phyloP scores from a whole-genome alignment of 352 stramenopile genomes.

The Phytophthora constricta region DNA sequence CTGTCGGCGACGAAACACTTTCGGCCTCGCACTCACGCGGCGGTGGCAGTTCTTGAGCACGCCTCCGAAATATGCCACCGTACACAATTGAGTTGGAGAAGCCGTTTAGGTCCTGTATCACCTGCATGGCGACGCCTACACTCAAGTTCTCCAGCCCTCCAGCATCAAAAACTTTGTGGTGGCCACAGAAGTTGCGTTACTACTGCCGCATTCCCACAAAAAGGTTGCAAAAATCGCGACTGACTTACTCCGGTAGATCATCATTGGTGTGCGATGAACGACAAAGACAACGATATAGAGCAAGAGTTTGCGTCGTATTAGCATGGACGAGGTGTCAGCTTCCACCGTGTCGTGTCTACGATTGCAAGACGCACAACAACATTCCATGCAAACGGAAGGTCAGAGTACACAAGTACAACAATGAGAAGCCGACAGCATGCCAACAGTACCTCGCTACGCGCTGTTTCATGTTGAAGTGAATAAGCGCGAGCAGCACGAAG shows the following conservation, averaged over 20 bases:
- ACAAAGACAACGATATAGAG: slow-evolving; percentile 81
- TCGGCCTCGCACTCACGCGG: slow-evolving; percentile 43
- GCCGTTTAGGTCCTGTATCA: slow-evolving; percentile 71
- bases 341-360: slow-evolving; percentile 68
- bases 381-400: background rate
- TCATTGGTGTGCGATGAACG: slow-evolving; percentile 68
- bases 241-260: slow-evolving; percentile 71
- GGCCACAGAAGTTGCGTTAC: background rate
- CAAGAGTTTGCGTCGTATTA: slow-evolving; percentile 75
- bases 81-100: slow-evolving; percentile 82
- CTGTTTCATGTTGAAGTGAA: slow-evolving; percentile 73
- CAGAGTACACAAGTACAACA: background rate
- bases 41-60: slow-evolving; percentile 21
- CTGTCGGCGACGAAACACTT: slow-evolving; percentile 52
- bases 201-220: background rate
- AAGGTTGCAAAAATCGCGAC: background rate
- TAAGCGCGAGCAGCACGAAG: slow-evolving; percentile 64
- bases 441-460: slow-evolving; percentile 62
- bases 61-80: slow-evolving; percentile 59
- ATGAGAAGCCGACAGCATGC: background rate
- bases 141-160: slow-evolving; percentile 41
- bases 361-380: no score
- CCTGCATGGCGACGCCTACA: slow-evolving; percentile 56
- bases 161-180: slow-evolving; percentile 48
- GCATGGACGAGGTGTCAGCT: slow-evolving; percentile 66